Evolutionary conservation across 371 early-diverging fungal genomes (phyloP), one percentile per base, ranked within the genome.

Genomic region (Actinomortierella ambigua): DNA sequence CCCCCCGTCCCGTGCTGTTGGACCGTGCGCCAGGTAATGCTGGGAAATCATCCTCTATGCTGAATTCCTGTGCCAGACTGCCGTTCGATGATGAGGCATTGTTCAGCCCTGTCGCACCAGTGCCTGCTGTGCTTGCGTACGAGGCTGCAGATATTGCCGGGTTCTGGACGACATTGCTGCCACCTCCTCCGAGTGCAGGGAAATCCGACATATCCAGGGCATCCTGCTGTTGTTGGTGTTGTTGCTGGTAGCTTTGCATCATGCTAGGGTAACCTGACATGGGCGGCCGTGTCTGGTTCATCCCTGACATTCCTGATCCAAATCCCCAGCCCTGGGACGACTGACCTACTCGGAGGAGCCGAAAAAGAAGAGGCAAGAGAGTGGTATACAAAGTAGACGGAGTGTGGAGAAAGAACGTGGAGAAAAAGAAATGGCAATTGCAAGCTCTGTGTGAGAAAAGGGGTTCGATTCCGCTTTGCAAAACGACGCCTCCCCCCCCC

Each of bases 181-280:
- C 56, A 29, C 64, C 59, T 24, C 76, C 69, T 15, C 58, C 65
- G 40, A 79, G 65, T 40, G 79, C 79, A 22, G 79, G 79, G 42
- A 79, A 79, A 57, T 79, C 79, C n/a, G 78, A 78, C 76, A 78
- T 70, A 66, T 78, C 78, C 8, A 75, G 65, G 23, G 61, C 65
- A 42, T 70, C 71, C 47, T 65, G 65, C 20, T 53, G 58, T 17
- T 60, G 60, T 18, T 68, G 68, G 26, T 69, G 69, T 26, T 69
- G 71, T 48, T 64, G 43, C 50, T 64, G 24, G 7, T 60, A 64
- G 13, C 57, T 50, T 14, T 69, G 70, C 57, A 69, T 52, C 57
- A 65, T 57, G 53, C 40, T 61, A 22, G 70, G 70, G 50, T 60
- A 69, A 8, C 70, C 70, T 26, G 70, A 69, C 64, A 69, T 57